Percentiles rank a stretch among this genome's conserved stretches.
Conservation (phyloP, 306 rosid species). For the Aeschynomene evenia region DNA sequence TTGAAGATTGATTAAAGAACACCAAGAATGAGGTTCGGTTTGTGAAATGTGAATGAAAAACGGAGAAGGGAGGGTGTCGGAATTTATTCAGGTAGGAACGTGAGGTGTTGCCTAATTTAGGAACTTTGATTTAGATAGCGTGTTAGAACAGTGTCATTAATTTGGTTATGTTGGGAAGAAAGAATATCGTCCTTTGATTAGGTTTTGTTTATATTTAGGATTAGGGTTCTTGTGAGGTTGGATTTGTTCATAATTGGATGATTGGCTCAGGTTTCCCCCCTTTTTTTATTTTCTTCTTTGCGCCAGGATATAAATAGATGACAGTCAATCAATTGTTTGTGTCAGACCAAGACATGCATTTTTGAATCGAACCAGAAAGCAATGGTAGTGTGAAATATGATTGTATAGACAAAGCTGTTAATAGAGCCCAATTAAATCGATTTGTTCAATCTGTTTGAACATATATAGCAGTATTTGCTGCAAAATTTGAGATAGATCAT, state of each 20-base stretch:
- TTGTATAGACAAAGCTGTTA: background rate
- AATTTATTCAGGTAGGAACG: background rate
- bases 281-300: background rate
- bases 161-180: background rate
- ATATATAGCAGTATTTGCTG: no score
- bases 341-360: background rate
- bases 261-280: background rate
- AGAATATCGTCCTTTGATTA: background rate
- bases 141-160: conserved; percentile 12
- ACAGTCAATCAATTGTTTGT: background rate
- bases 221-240: conserved; percentile 13
- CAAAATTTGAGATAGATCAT: background rate
- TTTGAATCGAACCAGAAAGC: background rate
- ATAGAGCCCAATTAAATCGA: background rate
- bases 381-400: background rate
- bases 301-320: background rate
- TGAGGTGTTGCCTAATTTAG: conserved; percentile 18
- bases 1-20: background rate
- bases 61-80: background rate
- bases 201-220: conserved; percentile 16
- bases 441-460: no score
- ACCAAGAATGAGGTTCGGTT: background rate
- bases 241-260: background rate
- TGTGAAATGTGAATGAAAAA: background rate
- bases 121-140: background rate